Base-by-base conservation (phyloP, 2,329 filamentous ascomycete species). In the Xylaria digitata region DNA sequence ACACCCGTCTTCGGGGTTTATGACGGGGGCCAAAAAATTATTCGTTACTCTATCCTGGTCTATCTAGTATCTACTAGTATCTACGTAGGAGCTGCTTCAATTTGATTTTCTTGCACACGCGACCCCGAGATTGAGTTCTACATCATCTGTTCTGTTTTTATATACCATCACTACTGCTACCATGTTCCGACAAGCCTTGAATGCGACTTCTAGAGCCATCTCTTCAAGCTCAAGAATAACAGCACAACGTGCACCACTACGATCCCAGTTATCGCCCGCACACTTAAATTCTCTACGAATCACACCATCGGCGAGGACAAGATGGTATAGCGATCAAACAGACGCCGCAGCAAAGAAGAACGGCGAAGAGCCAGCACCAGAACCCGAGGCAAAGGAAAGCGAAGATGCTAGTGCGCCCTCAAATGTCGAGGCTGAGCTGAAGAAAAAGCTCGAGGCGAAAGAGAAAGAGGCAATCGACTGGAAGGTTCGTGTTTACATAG, bases 381-480 rank as follows among this genome's bases (percentile, higher is more conserved):
- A 82, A 70, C 73, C 79, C 62, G 81, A 82, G 67, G 74, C 79
- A 46, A 78, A 78, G 32, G 56, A 63, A 26, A 49, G 55, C 49
- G 23, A 65, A 46, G 66, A 68, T 26, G 66, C 80, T 67, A 73
- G 77, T 60, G 74, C 76, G 54, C 75, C 77, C 67, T 71, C 79
- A 46, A 82, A 83, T 75, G 83, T 84, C 65, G 80, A 83, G 58
- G 82, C 85, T 56, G 80, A 83, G 40, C 63, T 87, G 52, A 86
- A 87, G 78, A 89, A 89, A 79, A 88, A 93, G 79, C 78, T 93
- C 5, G 90, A 93, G 78, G 84, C 87, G 67, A 92, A 91, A 80
- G 88, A 90, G 74, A 89, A 87, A 80, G 91, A 94, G 79, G 85
- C 88, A 49, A 77, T 92, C 69, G 94, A 97, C 55, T 87, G 96